Percentiles rank a stretch among this genome's conserved stretches.
These are phyloP conservation scores for Alternaria triticimaculans DNA, from an alignment of 2,329 filamentous ascomycete species.

Conservation along the genomic window DNA sequence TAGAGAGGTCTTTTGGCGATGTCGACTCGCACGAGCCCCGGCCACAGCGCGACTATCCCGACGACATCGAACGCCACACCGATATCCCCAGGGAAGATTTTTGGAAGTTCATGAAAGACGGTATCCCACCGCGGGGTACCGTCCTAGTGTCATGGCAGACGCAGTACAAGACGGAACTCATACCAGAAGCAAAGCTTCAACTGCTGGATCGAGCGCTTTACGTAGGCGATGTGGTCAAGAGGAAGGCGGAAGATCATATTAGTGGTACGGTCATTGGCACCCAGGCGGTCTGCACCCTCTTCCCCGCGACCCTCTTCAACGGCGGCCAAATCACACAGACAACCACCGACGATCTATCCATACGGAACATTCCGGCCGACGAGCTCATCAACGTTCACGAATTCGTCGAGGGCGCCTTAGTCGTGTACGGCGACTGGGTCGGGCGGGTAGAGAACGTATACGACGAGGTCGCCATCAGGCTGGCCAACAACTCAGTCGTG, in stretches of 20 bases:
- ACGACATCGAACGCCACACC: conserved; percentile 46
- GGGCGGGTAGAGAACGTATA: conserved; percentile 60
- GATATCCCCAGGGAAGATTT: conserved; percentile 44
- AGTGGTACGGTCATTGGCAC: conserved; percentile 63
- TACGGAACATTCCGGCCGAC: conserved; percentile 52
- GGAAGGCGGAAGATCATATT: conserved; percentile 55
- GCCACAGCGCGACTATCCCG: conserved; percentile 49
- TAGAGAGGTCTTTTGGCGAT: conserved; percentile 53
- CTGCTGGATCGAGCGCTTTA: conserved; percentile 62
- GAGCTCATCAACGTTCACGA: conserved; percentile 56
- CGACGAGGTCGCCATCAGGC: conserved; percentile 58
- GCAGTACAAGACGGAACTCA: conserved; percentile 51
- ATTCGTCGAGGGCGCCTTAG: conserved; percentile 58
- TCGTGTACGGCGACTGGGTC: conserved; percentile 64
- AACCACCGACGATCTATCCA: conserved; percentile 40
- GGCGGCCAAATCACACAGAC: conserved; percentile 28
- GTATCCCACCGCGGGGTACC: conserved; percentile 59
- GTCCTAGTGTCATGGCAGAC: conserved; percentile 58
- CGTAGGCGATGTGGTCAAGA: conserved; percentile 64
- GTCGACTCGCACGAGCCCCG: conserved; percentile 55
- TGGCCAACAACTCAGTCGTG: conserved; percentile 62
- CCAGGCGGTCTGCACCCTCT: conserved; percentile 55
- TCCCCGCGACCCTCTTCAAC: conserved; percentile 40
- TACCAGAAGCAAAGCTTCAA: conserved; percentile 53
- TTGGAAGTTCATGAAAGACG: conserved; percentile 50